Evolutionary conservation across 768 basidiomycete species (phyloP).

Genomic region (Cyclocybe aegerita): DNA sequence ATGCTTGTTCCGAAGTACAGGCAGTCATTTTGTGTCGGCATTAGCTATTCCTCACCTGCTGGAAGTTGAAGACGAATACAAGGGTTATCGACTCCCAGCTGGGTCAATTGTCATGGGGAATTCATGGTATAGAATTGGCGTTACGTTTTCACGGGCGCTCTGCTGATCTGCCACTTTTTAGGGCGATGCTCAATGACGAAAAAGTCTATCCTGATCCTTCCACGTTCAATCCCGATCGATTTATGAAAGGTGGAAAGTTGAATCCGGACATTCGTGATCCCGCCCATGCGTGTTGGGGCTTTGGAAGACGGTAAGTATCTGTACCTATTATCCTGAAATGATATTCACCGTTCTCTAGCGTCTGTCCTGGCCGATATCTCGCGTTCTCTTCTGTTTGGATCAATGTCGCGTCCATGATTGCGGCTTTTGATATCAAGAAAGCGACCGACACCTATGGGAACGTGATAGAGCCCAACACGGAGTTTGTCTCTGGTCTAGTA

Average conservation of each 20-base stretch:
- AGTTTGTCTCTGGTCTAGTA: background rate
- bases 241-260: constrained; percentile 18
- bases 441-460: constrained; percentile 8
- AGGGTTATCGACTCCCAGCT: constrained; percentile 28
- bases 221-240: constrained; percentile 19
- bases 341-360: background rate
- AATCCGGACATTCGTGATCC: constrained; percentile 21
- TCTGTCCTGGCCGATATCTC: constrained; percentile 19
- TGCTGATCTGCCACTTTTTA: background rate
- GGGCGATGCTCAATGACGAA: constrained; percentile 27
- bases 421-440: constrained; percentile 15
- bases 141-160: background rate
- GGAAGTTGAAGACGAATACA: constrained; percentile 25
- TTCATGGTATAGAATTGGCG: constrained; percentile 19
- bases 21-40: background rate
- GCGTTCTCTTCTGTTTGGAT: constrained; percentile 18
- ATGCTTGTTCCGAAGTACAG: background rate
- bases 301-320: constrained; percentile 20
- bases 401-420: constrained; percentile 12
- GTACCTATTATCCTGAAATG: background rate
- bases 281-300: constrained; percentile 26
- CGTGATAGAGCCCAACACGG: background rate
- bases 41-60: constrained; percentile 20
- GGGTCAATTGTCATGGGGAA: constrained; percentile 28
- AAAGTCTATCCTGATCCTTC: constrained; percentile 16